A percentile compares a stretch with the other conserved stretches of the same genome.
Conservation (phyloP, 441 rosid species). For the Erodium trifolium region DNA sequence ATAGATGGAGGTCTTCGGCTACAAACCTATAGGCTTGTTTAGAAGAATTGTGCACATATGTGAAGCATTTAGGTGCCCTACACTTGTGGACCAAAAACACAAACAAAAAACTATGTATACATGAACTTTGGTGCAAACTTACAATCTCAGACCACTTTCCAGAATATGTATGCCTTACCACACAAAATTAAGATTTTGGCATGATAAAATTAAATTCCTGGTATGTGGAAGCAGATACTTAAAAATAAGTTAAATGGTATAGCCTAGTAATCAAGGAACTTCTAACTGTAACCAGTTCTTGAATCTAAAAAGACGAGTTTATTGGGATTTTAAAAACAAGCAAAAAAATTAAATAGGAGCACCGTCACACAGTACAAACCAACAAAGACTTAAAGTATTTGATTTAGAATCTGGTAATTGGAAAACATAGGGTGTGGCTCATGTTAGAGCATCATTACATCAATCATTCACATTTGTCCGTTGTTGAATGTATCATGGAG, state of each 20-base stretch:
- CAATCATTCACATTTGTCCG: no score
- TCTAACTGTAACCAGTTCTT: no score
- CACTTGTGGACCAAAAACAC: not conserved
- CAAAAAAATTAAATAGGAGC: not conserved
- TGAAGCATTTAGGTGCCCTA: not conserved
- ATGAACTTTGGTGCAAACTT: no score
- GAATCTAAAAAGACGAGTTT: no score
- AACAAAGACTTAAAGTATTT: not conserved
- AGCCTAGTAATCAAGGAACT: not conserved
- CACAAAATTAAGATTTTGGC: no score
- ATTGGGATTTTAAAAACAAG: no score
- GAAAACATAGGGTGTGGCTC: not conserved
- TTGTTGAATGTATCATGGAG: not conserved
- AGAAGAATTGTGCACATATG: not conserved
- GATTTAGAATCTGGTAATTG: not conserved
- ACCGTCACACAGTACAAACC: not conserved
- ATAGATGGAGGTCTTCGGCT: not conserved
- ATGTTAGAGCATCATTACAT: no score
- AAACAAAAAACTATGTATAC: no score
- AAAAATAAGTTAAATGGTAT: not conserved
- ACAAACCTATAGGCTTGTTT: not conserved
- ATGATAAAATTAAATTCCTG: no score
- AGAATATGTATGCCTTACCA: not conserved
- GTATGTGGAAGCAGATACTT: no score
- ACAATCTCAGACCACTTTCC: no score